Base-by-base conservation (phyloP, 2,329 filamentous ascomycete genomes). In the Furcasterigmium sp. region DNA sequence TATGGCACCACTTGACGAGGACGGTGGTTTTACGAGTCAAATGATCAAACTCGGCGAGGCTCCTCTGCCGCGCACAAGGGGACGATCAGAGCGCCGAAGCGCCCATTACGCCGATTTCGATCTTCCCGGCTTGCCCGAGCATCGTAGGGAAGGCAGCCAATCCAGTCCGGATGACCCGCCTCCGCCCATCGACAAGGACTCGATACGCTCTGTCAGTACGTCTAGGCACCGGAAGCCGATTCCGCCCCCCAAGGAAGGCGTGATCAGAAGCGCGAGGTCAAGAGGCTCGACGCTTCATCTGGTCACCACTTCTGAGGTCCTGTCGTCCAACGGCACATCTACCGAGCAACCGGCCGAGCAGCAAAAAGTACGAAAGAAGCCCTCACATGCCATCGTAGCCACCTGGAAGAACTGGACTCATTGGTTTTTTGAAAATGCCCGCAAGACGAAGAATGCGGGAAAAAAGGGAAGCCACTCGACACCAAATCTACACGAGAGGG, bases 231-330 rank as follows among this genome's bases (percentile, higher is more conserved):
- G 87, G 38, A 84, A 77, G 29, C 80, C 91, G 6, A 73, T 87
- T 32, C 87, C 86, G 9, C 91, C 91, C 34, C 90, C 91, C 2
- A 96, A 96, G 61, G 91, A 96, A 59, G 79, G 81, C 13, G 66
- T 80, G 10, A 62, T 84, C 44, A 72, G 81, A 51, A 82, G 81
- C 49, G 81, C 86, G 46, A 75, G 85, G 53, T 86, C 87, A 51
- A 76, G 88, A 47, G 86, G 87, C 35, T 95, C 90, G 52, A 93
- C 89, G 50, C 75, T 96, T 25, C 89, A 95, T 58, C 78, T 94
- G 5, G 89, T 94, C 30, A 85, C 87, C 9, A 82, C 80, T 0
- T 71, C 72, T 7, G 76, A 79, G 15, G 70, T 68, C 1, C 50
- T 79, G 14, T 63, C 62, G 17, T 51, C 61, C n/a, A 61, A 59